These are phyloP conservation scores for Gelatoporia subvermispora DNA, from an alignment of 768 basidiomycete species.

Conservation along the genomic window DNA sequence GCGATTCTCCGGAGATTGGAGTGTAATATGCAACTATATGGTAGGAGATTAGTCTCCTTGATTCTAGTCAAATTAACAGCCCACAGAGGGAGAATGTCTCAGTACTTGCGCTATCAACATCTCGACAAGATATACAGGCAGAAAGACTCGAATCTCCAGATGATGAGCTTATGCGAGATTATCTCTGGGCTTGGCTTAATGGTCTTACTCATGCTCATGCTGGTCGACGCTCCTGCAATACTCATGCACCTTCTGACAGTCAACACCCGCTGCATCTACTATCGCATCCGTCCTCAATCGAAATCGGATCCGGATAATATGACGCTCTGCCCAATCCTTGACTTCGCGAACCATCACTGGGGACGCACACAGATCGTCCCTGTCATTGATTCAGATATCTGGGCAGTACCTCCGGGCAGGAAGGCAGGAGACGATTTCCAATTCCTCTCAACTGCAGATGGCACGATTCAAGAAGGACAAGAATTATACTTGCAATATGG, in stretches of 20 bases:
- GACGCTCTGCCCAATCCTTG: conserved; percentile 84
- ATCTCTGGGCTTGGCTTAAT: conserved; percentile 90
- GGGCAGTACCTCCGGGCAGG: conserved; percentile 27
- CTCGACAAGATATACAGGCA: conserved; percentile 1
- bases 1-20: conserved; percentile 60
- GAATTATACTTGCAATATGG: conserved; percentile 83
- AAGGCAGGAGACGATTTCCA: conserved; percentile 42
- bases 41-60: conserved; percentile 32
- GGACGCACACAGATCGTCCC: conserved; percentile 40
- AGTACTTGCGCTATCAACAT: conserved; percentile 3
- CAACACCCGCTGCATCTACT: conserved; percentile 88
- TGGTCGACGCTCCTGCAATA: not conserved
- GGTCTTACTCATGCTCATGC: conserved; percentile 37
- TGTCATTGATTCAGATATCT: conserved; percentile 25
- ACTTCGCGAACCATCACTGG: conserved; percentile 80
- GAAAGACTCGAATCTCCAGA: not conserved
- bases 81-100: conserved; percentile 4
- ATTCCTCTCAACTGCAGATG: conserved; percentile 44
- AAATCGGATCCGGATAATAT: conserved; percentile 66
- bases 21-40: conserved; percentile 41
- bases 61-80: not conserved
- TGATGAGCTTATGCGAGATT: conserved; percentile 28
- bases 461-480: conserved; percentile 41
- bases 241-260: conserved; percentile 40
- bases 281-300: conserved; percentile 42